Conservation (phyloP, 352 stramenopile species). For the Globisporangium alternatum region DNA sequence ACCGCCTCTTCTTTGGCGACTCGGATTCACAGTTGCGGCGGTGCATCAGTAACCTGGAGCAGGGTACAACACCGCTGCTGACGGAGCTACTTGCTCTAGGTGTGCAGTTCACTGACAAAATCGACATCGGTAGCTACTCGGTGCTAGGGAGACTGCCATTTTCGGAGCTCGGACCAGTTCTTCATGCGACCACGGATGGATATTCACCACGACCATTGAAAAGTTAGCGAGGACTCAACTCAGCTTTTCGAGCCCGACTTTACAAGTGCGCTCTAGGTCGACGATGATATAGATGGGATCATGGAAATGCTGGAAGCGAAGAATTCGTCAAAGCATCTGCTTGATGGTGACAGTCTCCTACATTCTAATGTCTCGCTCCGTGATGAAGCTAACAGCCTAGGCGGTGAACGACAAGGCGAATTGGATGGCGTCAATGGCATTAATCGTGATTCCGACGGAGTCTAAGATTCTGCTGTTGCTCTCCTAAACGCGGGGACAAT, state of each 20-base stretch:
- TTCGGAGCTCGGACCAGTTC: neutral
- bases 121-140: neutral
- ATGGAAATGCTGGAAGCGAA: slow-evolving; percentile 17
- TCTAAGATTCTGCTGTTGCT: neutral
- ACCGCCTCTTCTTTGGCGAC: neutral
- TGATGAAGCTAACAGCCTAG: neutral
- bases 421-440: neutral
- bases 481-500: neutral
- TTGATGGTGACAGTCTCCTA: slow-evolving; percentile 14
- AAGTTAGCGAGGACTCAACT: slow-evolving; percentile 7
- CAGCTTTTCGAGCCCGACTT: neutral
- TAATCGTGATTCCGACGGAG: neutral
- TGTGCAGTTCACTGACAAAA: neutral
- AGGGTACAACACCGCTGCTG: neutral
- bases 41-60: neutral
- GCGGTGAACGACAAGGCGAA: neutral
- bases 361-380: neutral
- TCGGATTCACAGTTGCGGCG: neutral
- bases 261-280: neutral
- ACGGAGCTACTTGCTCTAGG: neutral
- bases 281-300: slow-evolving; percentile 22
- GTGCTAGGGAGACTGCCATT: neutral
- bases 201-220: neutral
- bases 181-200: neutral
- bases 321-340: slow-evolving; percentile 24